phyloP scores from a whole-genome alignment of 2,329 filamentous ascomycete species.

The Colletotrichum kahawae region DNA sequence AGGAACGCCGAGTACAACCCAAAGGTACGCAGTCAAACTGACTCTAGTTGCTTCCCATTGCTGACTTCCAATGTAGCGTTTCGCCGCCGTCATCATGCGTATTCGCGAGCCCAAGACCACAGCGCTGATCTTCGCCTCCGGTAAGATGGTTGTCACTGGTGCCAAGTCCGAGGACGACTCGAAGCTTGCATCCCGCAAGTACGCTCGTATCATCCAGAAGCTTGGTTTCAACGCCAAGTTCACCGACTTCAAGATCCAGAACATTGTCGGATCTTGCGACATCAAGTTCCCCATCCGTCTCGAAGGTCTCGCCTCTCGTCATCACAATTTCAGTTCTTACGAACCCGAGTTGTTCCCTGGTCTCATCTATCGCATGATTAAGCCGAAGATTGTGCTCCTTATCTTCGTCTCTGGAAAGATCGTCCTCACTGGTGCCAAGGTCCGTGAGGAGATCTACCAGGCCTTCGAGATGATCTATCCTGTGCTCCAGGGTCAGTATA shows the following conservation, averaged over 20 bases:
- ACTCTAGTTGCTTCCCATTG: slow-evolving; percentile 5
- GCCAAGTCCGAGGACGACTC: slow-evolving; percentile 98
- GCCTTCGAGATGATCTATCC: slow-evolving; percentile 98
- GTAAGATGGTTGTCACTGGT: slow-evolving; percentile 99
- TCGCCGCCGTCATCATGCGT: slow-evolving; percentile 99
- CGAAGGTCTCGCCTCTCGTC: slow-evolving; percentile 92
- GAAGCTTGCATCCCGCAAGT: slow-evolving; percentile 95
- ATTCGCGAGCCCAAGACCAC: slow-evolving; percentile 99
- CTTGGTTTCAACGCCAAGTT: slow-evolving; percentile 99
- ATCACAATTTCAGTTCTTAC: slow-evolving; percentile 99
- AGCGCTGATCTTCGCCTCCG: slow-evolving; percentile 94
- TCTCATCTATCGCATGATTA: slow-evolving; percentile 99
- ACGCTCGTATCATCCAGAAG: slow-evolving; percentile 99
- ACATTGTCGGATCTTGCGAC: slow-evolving; percentile 98
- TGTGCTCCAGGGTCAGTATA: slow-evolving; percentile 78
- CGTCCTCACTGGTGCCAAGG: slow-evolving; percentile 95
- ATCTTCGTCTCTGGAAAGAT: slow-evolving; percentile 99
- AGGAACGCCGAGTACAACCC: slow-evolving; percentile 99
- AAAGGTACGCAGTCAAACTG: slow-evolving; percentile 66
- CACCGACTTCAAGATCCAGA: slow-evolving; percentile 99
- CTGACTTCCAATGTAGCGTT: slow-evolving; percentile 70
- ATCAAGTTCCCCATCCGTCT: slow-evolving; percentile 99
- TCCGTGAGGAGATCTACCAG: slow-evolving; percentile 97
- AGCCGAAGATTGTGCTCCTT: slow-evolving; percentile 96
- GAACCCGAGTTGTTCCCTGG: slow-evolving; percentile 98